phyloP scores from a whole-genome alignment of 2,329 filamentous ascomycete genomes.

The Colletotrichum orbiculare region DNA sequence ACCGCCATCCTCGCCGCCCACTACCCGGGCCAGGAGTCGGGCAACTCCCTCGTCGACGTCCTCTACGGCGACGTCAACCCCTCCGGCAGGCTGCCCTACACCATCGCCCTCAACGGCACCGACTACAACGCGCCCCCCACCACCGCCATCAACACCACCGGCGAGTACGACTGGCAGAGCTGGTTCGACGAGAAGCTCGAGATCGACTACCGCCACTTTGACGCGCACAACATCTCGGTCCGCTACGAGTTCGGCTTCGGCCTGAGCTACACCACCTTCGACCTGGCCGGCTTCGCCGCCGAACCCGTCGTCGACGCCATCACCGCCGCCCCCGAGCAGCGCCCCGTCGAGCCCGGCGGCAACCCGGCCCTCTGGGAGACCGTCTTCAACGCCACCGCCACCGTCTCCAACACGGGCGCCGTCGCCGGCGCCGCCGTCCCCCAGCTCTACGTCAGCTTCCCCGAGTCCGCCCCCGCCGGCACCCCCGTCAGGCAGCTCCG shows the following conservation, averaged over 20 bases:
- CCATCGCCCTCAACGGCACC: slow-evolving; percentile 68
- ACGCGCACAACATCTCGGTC: slow-evolving; percentile 67
- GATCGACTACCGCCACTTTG: slow-evolving; percentile 76
- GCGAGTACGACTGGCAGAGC: slow-evolving; percentile 54
- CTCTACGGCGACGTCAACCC: slow-evolving; percentile 77
- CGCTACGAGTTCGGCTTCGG: slow-evolving; percentile 77
- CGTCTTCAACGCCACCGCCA: slow-evolving; percentile 58
- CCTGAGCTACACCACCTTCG: slow-evolving; percentile 75
- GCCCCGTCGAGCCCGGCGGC: slow-evolving; percentile 60
- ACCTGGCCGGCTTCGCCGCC: slow-evolving; percentile 52
- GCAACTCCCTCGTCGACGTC: slow-evolving; percentile 73
- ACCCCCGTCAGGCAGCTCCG: slow-evolving; percentile 62
- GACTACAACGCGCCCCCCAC: slow-evolving; percentile 57
- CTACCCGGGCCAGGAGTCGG: slow-evolving; percentile 78
- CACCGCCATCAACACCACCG: slow-evolving; percentile 50
- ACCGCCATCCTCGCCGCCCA: slow-evolving; percentile 76
- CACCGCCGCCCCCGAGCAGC: slow-evolving; percentile 43
- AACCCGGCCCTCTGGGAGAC: slow-evolving; percentile 64
- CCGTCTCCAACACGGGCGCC: slow-evolving; percentile 62
- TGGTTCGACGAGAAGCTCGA: slow-evolving; percentile 72
- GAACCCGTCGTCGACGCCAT: slow-evolving; percentile 39
- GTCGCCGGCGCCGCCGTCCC: slow-evolving; percentile 61
- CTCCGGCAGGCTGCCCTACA: slow-evolving; percentile 77
- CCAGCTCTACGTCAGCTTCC: slow-evolving; percentile 65
- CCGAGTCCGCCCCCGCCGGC: slow-evolving; percentile 47